A percentile compares a stretch with the other conserved stretches of the same genome.
Evolutionary conservation across 2,329 filamentous ascomycete genomes (phyloP).

Genomic region (Myriangium duriaei): DNA sequence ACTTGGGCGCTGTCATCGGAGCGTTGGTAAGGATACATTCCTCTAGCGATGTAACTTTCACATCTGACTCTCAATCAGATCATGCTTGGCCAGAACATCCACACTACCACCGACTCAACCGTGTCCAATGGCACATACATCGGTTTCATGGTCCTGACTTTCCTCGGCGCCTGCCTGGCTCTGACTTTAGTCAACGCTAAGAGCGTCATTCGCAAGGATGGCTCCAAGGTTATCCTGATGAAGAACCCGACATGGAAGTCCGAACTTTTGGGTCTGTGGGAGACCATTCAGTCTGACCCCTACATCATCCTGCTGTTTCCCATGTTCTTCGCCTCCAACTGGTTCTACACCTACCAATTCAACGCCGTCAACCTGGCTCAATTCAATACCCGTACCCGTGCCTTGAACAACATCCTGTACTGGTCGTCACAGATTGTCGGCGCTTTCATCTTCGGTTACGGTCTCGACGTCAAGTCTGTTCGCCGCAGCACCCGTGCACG

Average conservation of each 20-base stretch:
- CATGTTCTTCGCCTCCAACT: constrained; percentile 70
- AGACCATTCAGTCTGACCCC: constrained; percentile 57
- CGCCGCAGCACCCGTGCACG: constrained; percentile 58
- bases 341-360: constrained; percentile 71
- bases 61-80: too few relatives aligned
- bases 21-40: constrained; percentile 42
- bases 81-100: constrained; percentile 59
- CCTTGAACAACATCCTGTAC: constrained; percentile 71
- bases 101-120: constrained; percentile 37
- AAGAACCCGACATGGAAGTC: constrained; percentile 80
- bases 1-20: constrained; percentile 79
- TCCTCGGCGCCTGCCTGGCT: constrained; percentile 55
- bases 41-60: neutral
- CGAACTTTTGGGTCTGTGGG: constrained; percentile 62
- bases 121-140: constrained; percentile 75
- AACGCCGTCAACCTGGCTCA: constrained; percentile 58
- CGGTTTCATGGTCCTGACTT: constrained; percentile 75
- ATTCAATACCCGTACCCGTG: constrained; percentile 61
- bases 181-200: constrained; percentile 59
- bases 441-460: constrained; percentile 58
- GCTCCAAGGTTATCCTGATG: constrained; percentile 70
- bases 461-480: constrained; percentile 48
- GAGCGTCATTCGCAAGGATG: constrained; percentile 62
- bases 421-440: constrained; percentile 69
- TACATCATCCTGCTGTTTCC: constrained; percentile 68